Base-by-base conservation (phyloP, 1,284 basidiomycete species). In the Schizophyllum commune region DNA sequence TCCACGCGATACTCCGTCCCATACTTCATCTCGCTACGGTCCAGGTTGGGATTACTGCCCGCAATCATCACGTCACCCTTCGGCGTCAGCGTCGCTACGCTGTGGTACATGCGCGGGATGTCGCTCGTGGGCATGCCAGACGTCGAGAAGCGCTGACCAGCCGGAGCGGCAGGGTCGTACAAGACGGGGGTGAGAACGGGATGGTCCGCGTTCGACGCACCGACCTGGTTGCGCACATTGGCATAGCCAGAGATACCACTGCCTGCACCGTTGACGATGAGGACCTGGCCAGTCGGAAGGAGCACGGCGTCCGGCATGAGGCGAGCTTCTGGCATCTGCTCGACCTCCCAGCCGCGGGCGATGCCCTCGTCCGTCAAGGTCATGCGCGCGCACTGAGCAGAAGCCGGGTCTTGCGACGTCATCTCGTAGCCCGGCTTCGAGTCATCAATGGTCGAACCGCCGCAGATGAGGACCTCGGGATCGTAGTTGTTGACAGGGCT, bases 91-190 rank as follows among this genome's bases (percentile, higher is more conserved):
- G 85, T 89, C 56, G 89, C 88, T 0, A 88, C 83, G 13, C 88
- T 91, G 67, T 96, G 93, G 71, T 96, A 96, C 70, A 96, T 70
- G 60, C 93, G 78, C 32, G 93, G 86, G 64, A 93, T 92, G 47
- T 76, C 66, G 66, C 88, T 92, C 0, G 79, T 76, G 9, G 84
- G 85, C 74, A 95, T 79, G 15, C 85, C 86, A 6, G 70, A 72
- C 1, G 73, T 72, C 3, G 82, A 81, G 73, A 94, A 91, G 22
- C 92, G 83, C 60, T 77, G 71, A 7, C 89, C 89, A 39, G 63
- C 62, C 0, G 82, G 76, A 9, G 82, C 85, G n/a, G 69, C 60
- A 1, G 91, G 90, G 63, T 86, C 80, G 72, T 94, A 96, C 11
- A 94, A 70, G 47, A 90, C 81, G 17, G 94, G 89, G 0, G 79